phyloP scores from a whole-genome alignment of 129 eudicot species.

The Gnaphalium uliginosum region DNA sequence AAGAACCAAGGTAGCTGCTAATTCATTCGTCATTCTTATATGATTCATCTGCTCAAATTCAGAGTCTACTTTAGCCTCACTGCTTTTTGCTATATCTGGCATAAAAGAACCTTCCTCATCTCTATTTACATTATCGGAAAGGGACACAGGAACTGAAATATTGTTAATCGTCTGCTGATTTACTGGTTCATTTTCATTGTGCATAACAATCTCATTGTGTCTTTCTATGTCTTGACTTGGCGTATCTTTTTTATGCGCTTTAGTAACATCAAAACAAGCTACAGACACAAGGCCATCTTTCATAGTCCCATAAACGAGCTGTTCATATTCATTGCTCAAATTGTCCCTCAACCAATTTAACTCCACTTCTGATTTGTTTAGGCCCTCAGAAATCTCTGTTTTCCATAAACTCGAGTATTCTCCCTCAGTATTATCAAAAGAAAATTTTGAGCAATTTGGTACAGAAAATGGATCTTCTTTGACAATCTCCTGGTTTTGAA shows the following conservation, averaged over 20 bases:
- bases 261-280: constrained; percentile 8
- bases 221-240: constrained; percentile 33
- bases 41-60: constrained; percentile 29
- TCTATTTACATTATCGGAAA: constrained; percentile 21
- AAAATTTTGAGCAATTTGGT: constrained; percentile 3
- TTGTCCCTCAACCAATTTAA: constrained; percentile 20
- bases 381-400: constrained; percentile 15
- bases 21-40: constrained; percentile 11
- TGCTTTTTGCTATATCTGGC: background rate
- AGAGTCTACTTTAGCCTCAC: background rate
- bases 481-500: background rate
- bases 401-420: constrained; percentile 9
- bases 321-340: constrained; percentile 10
- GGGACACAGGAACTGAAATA: constrained; percentile 27
- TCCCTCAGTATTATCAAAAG: constrained; percentile 17
- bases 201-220: constrained; percentile 10
- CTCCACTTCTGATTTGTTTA: background rate
- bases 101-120: background rate
- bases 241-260: constrained; percentile 20
- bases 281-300: background rate
- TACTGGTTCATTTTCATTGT: constrained; percentile 17
- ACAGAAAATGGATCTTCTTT: constrained; percentile 16
- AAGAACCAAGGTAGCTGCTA: constrained; percentile 17
- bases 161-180: constrained; percentile 21
- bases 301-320: constrained; percentile 9